phyloP scores from a whole-genome alignment of 495 filamentous ascomycete species.

The Hyaloscypha variabilis region DNA sequence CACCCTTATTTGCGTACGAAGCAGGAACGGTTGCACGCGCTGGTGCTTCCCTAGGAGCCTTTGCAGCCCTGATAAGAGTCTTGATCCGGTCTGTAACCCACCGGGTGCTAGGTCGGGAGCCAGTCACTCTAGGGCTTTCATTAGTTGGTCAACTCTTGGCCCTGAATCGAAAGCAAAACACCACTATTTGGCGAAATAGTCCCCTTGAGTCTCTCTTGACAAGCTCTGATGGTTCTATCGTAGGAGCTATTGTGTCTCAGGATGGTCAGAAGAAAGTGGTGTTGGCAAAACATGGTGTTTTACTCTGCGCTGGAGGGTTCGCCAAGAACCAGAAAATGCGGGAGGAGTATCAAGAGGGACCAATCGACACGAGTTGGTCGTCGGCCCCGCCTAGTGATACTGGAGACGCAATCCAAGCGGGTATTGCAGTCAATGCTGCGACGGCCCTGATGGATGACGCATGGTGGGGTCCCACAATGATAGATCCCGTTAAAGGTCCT shows the following conservation, averaged over 20 bases:
- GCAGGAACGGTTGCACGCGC: not conserved
- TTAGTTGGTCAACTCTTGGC: too few relatives aligned
- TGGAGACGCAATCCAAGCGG: conserved; percentile 12
- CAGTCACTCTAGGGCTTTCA: too few relatives aligned
- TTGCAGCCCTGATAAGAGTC: too few relatives aligned
- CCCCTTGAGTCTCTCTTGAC: too few relatives aligned
- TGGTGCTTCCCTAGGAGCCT: too few relatives aligned
- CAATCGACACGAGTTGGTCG: not conserved
- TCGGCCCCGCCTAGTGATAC: conserved; percentile 3
- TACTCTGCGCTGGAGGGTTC: conserved; percentile 34
- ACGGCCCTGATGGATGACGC: conserved; percentile 12
- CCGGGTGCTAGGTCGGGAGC: too few relatives aligned
- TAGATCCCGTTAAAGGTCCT: not conserved
- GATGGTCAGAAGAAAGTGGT: conserved; percentile 22
- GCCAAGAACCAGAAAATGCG: conserved; percentile 9
- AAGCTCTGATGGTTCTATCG: too few relatives aligned
- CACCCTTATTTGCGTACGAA: not conserved
- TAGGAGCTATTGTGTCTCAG: conserved; percentile 16
- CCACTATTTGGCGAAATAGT: too few relatives aligned
- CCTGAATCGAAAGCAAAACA: too few relatives aligned
- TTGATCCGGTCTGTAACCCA: too few relatives aligned
- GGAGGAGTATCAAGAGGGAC: not conserved
- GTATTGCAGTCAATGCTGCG: not conserved
- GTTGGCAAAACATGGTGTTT: conserved; percentile 26
- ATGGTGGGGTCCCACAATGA: conserved; percentile 14